phyloP scores from a whole-genome alignment of 192 early-diverging fungal species.

The Entomortierella chlamydospora region DNA sequence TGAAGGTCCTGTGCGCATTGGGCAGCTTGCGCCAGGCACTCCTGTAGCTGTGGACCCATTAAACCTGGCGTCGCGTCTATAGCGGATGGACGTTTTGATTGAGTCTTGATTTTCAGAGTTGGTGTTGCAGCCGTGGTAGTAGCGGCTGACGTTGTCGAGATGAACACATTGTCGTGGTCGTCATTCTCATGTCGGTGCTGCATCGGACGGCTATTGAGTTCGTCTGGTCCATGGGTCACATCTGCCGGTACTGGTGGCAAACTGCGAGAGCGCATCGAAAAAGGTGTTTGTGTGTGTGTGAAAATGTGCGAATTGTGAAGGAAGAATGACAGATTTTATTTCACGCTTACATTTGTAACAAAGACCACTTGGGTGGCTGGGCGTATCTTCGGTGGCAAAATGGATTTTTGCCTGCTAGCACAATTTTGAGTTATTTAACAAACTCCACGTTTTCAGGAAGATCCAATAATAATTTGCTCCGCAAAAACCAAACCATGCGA shows the following conservation, averaged over 20 bases:
- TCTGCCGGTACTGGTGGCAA: background rate
- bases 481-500: too few relatives aligned
- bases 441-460: too few relatives aligned
- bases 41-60: conserved; percentile 10
- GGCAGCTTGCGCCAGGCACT: conserved; percentile 18
- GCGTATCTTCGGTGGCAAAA: background rate
- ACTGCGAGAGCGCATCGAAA: background rate
- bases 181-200: background rate
- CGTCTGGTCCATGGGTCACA: background rate
- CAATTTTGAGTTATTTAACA: too few relatives aligned
- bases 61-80: background rate
- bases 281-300: background rate
- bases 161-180: background rate
- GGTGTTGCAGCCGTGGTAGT: too few relatives aligned
- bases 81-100: background rate
- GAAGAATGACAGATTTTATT: background rate
- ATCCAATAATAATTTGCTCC: too few relatives aligned
- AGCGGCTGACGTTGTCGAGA: background rate
- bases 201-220: background rate
- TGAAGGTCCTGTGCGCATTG: conserved; percentile 16
- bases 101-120: background rate
- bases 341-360: background rate
- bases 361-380: background rate
- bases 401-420: too few relatives aligned
- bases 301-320: too few relatives aligned